These are phyloP conservation scores for Irpex lacteus DNA, from an alignment of 1,284 basidiomycete species.

Conservation along the genomic window DNA sequence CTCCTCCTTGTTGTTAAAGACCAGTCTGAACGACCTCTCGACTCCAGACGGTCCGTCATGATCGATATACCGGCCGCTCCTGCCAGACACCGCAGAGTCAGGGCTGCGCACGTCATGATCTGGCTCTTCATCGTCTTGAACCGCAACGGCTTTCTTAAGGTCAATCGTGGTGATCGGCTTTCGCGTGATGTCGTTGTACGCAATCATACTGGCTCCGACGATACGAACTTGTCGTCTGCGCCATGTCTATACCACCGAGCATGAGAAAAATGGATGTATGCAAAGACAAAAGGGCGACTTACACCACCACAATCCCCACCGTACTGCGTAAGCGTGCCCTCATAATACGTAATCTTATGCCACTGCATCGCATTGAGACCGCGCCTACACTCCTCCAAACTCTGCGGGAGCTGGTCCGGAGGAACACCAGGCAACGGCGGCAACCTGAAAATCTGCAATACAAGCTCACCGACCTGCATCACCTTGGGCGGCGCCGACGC, in stretches of 20 bases:
- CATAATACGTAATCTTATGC: slow-evolving; percentile 90
- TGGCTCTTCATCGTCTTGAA: slow-evolving; percentile 74
- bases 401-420: slow-evolving; percentile 80
- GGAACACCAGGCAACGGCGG: slow-evolving; percentile 85
- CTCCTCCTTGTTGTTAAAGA: slow-evolving; percentile 78
- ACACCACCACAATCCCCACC: slow-evolving; percentile 92
- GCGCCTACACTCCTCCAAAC: slow-evolving; percentile 88
- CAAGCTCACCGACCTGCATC: slow-evolving; percentile 74
- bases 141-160: slow-evolving; percentile 75
- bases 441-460: slow-evolving; percentile 85
- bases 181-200: slow-evolving; percentile 94
- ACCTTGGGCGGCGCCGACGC: slow-evolving; percentile 47
- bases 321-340: slow-evolving; percentile 91
- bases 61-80: slow-evolving; percentile 44
- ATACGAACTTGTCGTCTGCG: slow-evolving; percentile 85
- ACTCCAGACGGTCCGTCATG: slow-evolving; percentile 74
- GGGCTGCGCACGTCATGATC: slow-evolving; percentile 44
- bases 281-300: slow-evolving; percentile 19
- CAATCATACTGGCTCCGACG: slow-evolving; percentile 84
- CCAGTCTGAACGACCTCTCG: slow-evolving; percentile 83
- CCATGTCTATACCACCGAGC: too few relatives aligned
- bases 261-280: background rate
- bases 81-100: slow-evolving; percentile 36
- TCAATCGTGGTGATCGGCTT: slow-evolving; percentile 90
- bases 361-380: slow-evolving; percentile 86